phyloP scores from a whole-genome alignment of 176 grass and related monocot species.

The Areca catechu region DNA sequence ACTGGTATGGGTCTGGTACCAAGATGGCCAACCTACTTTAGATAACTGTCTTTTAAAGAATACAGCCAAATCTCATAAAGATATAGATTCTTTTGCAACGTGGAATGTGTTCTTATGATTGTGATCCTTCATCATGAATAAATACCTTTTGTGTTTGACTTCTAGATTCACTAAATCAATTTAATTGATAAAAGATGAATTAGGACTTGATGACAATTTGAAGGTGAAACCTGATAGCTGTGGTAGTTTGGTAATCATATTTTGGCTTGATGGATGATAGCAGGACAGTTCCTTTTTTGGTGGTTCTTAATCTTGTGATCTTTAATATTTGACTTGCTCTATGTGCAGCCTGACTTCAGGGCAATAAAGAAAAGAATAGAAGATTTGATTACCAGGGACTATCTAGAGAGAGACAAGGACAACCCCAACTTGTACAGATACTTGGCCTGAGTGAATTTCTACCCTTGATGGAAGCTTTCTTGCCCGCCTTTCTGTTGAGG shows the following conservation, averaged over 20 bases:
- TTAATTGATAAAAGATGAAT: no score
- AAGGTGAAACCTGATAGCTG: no score
- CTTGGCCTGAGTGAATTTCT: conserved; percentile 37
- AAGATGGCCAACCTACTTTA: no score
- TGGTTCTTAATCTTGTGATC: background rate
- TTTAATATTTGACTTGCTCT: background rate
- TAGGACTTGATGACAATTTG: no score
- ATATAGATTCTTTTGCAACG: no score
- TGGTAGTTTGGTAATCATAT: no score
- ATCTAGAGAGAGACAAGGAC: conserved; percentile 78
- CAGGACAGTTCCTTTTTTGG: background rate
- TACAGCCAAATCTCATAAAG: no score
- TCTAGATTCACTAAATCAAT: no score
- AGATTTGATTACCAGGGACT: conserved; percentile 72
- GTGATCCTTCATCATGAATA: no score
- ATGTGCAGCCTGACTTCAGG: conserved; percentile 73
- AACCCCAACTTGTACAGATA: conserved; percentile 65
- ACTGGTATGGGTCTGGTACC: no score
- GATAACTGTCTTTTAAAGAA: background rate
- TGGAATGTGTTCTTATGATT: no score
- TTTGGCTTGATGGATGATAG: background rate
- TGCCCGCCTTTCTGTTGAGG: background rate
- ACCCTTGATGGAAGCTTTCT: background rate
- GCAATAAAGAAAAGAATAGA: conserved; percentile 89
- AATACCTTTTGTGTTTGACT: no score